Base-by-base conservation (phyloP, 1,139 yeast genomes). In the Kodamaea suecica region DNA sequence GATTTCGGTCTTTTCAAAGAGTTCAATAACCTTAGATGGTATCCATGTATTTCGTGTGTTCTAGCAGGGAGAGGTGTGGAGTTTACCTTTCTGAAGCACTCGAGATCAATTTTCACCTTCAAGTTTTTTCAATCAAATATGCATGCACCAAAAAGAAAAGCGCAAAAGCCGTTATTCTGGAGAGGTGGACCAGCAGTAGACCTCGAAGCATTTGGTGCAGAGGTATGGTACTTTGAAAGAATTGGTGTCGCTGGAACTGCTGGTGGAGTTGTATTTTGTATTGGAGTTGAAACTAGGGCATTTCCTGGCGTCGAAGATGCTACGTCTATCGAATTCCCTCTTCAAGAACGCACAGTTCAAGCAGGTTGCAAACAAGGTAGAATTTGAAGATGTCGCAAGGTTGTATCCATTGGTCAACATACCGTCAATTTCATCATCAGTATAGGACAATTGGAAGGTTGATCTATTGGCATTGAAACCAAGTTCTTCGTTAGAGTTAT, bases 301-400 rank as follows among this genome's bases (percentile, higher is more conserved):
- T n/a, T n/a, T 32, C 13, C 16, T 23, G n/a, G n/a, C n/a, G 4
- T 15, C 19, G 2, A 12, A 11, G 17, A 32, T 21, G 11, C 12
- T 10, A 7, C 44, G 42, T 32, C 75, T 56, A 41, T 79, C 85
- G 42, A 71, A 70, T 23, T 70, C 65, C 44, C 86, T 59, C 45
- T 78, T 78, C 14, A 79, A 44, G 16, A 78, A 55, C 1, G 84
- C 75, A 57, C 88, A 81, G 7, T 76, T 78, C 8, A 80, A 45
- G 50, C 88, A 81, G 19, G 61, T 57, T 5, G 72, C 59, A 52
- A 63, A 80, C 6, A 39, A 30, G 0, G 71, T 55, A 1, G 73
- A 66, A 42, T 76, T 69, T 16, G 52, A 58, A 32, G 49, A 50
- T 1, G 80, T 75, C 21, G 78, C 80, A 29, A 77, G 48, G 35